Evolutionary conservation across 495 filamentous ascomycete species (phyloP), one percentile per base, ranked within the genome.

Genomic region (Saxophila tyrrhenica): DNA sequence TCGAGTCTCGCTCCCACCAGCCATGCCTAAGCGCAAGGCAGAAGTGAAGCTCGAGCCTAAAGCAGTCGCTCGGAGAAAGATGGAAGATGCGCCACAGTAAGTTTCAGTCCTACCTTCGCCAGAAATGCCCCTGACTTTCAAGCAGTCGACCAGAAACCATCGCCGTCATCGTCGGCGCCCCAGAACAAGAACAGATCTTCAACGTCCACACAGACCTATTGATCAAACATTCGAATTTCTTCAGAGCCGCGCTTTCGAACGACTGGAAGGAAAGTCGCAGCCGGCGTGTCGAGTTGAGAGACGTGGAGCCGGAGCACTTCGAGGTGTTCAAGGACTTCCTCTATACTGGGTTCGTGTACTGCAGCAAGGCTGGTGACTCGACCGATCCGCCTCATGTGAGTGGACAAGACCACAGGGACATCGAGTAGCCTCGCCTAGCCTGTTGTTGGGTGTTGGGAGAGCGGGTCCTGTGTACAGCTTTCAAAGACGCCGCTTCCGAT

Each of bases 211-310:
- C 25, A 48, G 29, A 45, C 8, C n/a, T 44, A 15, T 21, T 57
- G 3, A 7, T 19, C 24, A 25, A 39, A 2, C 44, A 56, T 17
- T 58, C 55, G 22, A 24, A 54, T 5, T 61, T 48, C 44, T 61
- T 61, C 55, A 43, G 24, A 1, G 58, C 58, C 7, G 58, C 58
- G 3, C 29, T 61, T 7, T 25, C 38, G 25, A 48, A 43, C 2
- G 8, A 24, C 17, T 62, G 48, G 45, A 52, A 44, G 21, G 59
- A 62, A 51, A 29, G 17, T 15, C 21, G 49, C 2, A 42, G 51
- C 2, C 16, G 43, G 1, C n/a, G 15, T 17, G 50, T 59, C 19
- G 11, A 2, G 9, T 25, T 62, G 13, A 39, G 48, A 15, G 39
- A 51, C 1, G 9, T 39, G 8, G 55, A 55, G 10, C 20, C 41